Evolutionary conservation across 2,329 filamentous ascomycete genomes (phyloP), one percentile per base, ranked within the genome.

Genomic region (Colletotrichum sansevieriae): DNA sequence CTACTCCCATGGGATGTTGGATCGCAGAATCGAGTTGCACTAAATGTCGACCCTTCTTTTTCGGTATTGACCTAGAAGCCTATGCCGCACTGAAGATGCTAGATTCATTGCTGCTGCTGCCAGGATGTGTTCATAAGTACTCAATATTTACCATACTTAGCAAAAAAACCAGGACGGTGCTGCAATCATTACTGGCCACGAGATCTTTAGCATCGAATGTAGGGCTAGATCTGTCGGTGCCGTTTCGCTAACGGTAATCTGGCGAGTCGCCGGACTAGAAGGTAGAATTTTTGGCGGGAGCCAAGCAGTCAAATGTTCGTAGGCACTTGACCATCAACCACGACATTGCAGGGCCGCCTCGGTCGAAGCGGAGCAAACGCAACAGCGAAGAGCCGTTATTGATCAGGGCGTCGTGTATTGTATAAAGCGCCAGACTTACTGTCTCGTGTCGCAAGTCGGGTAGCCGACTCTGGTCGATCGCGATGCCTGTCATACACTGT

Each of bases 361-460:
- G 47, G 41, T 44, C 52, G 60, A 60, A 54, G 65, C 29, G 52
- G 18, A 41, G 52, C 35, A 25, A 20, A 54, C 35, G 18, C 29
- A 46, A 41, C 25, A 49, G 39, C 46, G 46, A 63, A 55, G 63
- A 47, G 56, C 47, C 63, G 41, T 57, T 60, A 15, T 49, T 68
- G 61, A 68, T 49, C 49, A 47, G 35, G 54, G 54, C 65, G 61
- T 60, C 59, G 22, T 54, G 25, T 20, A 37, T 52, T 61, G n/a
- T 25, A 29, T 18, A 37, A 29, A 7, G 63, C 59, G 46, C 63
- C 44, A 37, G 49, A 54, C 49, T 55, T 20, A 39, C 20, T 65
- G 55, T 63, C 54, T 54, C 65, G 55, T 41, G 46, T 65, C 29
- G 65, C 65, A 49, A 33, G 47, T 65, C 56, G 41, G 46, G 62